These are phyloP conservation scores for Centaurea solstitialis DNA, from an alignment of 129 eudicot species.

Conservation along the genomic window DNA sequence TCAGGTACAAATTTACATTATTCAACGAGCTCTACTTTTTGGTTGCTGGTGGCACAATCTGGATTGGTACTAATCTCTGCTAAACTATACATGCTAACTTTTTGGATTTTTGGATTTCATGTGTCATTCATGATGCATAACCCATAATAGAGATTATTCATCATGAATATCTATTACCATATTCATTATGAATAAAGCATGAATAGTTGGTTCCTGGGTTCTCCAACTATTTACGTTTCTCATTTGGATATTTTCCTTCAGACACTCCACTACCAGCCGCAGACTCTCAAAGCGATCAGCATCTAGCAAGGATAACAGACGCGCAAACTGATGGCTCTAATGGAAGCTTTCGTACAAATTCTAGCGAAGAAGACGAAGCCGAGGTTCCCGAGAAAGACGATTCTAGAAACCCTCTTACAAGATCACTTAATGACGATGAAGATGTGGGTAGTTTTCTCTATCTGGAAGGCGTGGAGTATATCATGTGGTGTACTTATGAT, in stretches of 20 bases:
- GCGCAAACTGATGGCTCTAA: not conserved
- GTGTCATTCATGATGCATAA: no score
- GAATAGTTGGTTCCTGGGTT: not conserved
- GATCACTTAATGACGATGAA: conserved; percentile 36
- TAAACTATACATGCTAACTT: not conserved
- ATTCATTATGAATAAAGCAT: not conserved
- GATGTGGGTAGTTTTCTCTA: conserved; percentile 88
- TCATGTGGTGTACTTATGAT: conserved; percentile 99
- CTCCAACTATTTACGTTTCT: not conserved
- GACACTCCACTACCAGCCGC: conserved; percentile 56
- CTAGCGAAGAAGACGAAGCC: conserved; percentile 43
- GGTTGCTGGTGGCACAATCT: conserved; percentile 96
- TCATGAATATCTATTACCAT: no score
- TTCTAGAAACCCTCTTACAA: conserved; percentile 16
- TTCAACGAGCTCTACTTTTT: conserved; percentile 96
- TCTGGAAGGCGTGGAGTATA: conserved; percentile 93
- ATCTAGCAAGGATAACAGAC: conserved; percentile 14
- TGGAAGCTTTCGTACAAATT: conserved; percentile 25
- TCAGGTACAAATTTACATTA: conserved; percentile 95
- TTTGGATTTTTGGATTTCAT: no score
- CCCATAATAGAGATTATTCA: no score
- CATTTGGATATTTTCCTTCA: conserved; percentile 20
- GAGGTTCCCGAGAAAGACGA: conserved; percentile 21
- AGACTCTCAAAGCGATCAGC: conserved; percentile 35
- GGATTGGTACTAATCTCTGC: conserved; percentile 72